Conservation (phyloP, 1,284 basidiomycete species). For the Earliella scabrosa region DNA sequence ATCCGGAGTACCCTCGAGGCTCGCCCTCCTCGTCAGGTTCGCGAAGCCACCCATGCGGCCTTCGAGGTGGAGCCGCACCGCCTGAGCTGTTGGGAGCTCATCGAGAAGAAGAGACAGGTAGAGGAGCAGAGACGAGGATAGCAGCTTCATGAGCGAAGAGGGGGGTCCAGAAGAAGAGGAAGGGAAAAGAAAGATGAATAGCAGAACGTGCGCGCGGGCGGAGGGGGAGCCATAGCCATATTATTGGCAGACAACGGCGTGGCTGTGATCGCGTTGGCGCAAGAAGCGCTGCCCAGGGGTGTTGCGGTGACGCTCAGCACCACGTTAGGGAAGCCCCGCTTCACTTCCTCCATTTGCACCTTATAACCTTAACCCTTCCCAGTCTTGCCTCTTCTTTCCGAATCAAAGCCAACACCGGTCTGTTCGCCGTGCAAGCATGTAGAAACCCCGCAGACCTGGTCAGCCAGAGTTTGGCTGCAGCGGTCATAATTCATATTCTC, state of each 20-base stretch:
- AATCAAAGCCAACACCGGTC: no score
- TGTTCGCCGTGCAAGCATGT: no score
- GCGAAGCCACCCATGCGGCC: constrained; percentile 19
- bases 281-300: not conserved
- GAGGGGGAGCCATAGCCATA: constrained; percentile 4
- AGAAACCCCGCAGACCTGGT: no score
- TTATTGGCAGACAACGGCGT: constrained; percentile 10
- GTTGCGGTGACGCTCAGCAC: not conserved
- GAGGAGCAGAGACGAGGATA: constrained; percentile 30
- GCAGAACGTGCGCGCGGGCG: constrained; percentile 1
- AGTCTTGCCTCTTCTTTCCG: no score
- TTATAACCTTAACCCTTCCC: no score
- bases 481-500: not conserved
- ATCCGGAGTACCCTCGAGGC: constrained; percentile 26
- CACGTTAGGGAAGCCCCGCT: not conserved
- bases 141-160: constrained; percentile 26
- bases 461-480: no score
- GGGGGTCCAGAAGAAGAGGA: constrained; percentile 4
- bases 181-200: not conserved
- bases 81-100: constrained; percentile 18
- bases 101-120: constrained; percentile 34
- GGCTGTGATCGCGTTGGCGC: constrained; percentile 17
- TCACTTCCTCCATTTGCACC: not conserved
- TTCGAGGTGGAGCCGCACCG: constrained; percentile 26
- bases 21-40: constrained; percentile 25